Percentiles rank a stretch among this genome's conserved stretches.
Evolutionary conservation across 495 filamentous ascomycete genomes (phyloP).

Genomic region (Lasiosphaeria miniovina): DNA sequence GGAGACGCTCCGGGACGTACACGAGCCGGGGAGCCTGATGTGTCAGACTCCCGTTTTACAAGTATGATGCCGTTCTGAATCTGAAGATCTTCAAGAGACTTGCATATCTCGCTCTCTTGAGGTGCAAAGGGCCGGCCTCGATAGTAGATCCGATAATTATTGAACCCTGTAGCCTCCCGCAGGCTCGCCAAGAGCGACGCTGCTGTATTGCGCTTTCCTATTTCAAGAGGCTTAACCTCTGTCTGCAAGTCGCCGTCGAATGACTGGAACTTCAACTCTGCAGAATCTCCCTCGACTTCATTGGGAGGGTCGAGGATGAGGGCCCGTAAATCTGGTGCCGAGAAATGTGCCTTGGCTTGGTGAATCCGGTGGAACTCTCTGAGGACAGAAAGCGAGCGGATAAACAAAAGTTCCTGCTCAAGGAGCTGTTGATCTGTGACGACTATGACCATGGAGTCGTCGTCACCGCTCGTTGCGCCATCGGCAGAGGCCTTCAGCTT

Average conservation of each 20-base stretch:
- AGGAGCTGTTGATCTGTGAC: constrained; percentile 40
- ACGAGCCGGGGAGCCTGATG: constrained; percentile 27
- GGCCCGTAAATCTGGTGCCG: constrained; percentile 45
- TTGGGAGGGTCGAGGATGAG: constrained; percentile 39
- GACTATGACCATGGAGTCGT: constrained; percentile 50
- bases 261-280: constrained; percentile 70
- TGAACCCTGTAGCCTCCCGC: constrained; percentile 64
- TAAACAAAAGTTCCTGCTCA: constrained; percentile 59
- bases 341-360: constrained; percentile 46
- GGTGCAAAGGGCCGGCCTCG: constrained; percentile 47
- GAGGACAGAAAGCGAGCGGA: constrained; percentile 58
- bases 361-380: constrained; percentile 47
- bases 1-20: constrained; percentile 43
- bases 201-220: constrained; percentile 68
- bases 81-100: constrained; percentile 54
- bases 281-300: constrained; percentile 51
- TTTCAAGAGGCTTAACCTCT: constrained; percentile 55
- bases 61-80: constrained; percentile 63
- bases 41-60: constrained; percentile 43
- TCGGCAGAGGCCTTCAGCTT: constrained; percentile 51
- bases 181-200: constrained; percentile 63
- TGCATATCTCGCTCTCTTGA: constrained; percentile 46
- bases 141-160: constrained; percentile 59
- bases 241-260: constrained; percentile 59
- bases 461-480: constrained; percentile 40